A percentile compares a stretch with the other conserved stretches of the same genome.
Evolutionary conservation across 2,329 filamentous ascomycete genomes (phyloP).

Genomic region (Chaetomium globosum): DNA sequence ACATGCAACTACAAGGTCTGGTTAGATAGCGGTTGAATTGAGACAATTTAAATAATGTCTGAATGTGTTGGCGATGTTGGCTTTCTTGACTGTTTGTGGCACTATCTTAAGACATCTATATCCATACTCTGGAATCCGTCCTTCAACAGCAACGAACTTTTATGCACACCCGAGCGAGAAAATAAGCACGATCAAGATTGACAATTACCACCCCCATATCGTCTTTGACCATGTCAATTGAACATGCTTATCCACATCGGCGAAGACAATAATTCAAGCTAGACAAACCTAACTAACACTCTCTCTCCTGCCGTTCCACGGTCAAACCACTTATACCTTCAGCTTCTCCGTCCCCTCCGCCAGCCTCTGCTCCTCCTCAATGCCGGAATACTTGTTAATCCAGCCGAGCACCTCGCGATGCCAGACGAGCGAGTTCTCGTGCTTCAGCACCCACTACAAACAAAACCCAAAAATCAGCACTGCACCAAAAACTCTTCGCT

Average conservation of each 20-base stretch:
- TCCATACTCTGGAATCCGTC: neutral
- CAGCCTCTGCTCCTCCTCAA: slow-evolving; percentile 37
- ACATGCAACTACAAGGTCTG: slow-evolving; percentile 16
- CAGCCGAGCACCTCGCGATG: slow-evolving; percentile 82
- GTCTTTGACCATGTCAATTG: neutral
- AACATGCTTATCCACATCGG: neutral
- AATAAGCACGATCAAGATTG: neutral
- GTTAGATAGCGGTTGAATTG: slow-evolving; percentile 22
- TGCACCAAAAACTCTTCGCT: slow-evolving; percentile 38
- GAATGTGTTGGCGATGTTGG: neutral
- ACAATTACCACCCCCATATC: neutral
- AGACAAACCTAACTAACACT: neutral
- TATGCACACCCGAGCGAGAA: neutral
- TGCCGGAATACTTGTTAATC: slow-evolving; percentile 65
- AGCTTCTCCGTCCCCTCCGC: slow-evolving; percentile 26
- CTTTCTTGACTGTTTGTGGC: neutral
- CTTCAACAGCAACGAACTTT: neutral
- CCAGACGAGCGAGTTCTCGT: slow-evolving; percentile 89
- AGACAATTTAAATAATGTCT: neutral
- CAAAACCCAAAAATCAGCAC: neutral
- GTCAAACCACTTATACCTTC: neutral
- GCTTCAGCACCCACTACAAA: slow-evolving; percentile 79
- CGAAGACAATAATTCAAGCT: neutral
- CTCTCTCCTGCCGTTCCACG: neutral
- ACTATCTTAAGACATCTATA: too few species aligned